These are phyloP conservation scores for Fusarium veterinarium DNA, from an alignment of 2,329 filamentous ascomycete species.

Conservation along the genomic window DNA sequence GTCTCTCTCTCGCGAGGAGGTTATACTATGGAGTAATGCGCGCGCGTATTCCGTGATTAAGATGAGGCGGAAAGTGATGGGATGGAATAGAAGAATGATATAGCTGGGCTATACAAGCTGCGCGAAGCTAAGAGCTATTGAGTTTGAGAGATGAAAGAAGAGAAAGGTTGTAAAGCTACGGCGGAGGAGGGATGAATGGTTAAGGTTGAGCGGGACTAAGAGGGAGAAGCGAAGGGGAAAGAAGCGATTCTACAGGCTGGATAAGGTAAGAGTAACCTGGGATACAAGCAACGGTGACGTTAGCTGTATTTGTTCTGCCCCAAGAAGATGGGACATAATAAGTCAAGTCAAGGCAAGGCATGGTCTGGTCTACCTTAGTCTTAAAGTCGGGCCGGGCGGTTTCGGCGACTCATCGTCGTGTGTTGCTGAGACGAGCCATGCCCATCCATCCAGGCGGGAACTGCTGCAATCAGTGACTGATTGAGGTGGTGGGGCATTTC, in stretches of 20 bases:
- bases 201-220: slow-evolving; percentile 15
- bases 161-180: slow-evolving; percentile 10
- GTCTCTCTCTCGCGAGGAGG: slow-evolving; percentile 16
- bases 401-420: slow-evolving; percentile 44
- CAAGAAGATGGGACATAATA: not conserved
- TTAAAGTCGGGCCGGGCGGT: slow-evolving; percentile 42
- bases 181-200: slow-evolving; percentile 3
- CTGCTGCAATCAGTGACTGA: slow-evolving; percentile 1
- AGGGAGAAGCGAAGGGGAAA: slow-evolving; percentile 19
- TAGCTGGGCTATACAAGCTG: slow-evolving; percentile 1
- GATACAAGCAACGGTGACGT: slow-evolving; percentile 40
- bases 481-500: slow-evolving; percentile 28
- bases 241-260: slow-evolving; percentile 9
- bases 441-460: slow-evolving; percentile 5
- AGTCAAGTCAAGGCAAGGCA: not conserved
- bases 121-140: slow-evolving; percentile 8
- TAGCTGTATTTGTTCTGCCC: slow-evolving; percentile 25
- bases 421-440: slow-evolving; percentile 18
- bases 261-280: slow-evolving; percentile 12
- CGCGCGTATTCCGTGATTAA: slow-evolving; percentile 37
- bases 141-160: not conserved
- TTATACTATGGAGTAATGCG: slow-evolving; percentile 4
- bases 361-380: slow-evolving; percentile 2
- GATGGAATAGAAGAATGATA: not conserved
- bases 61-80: slow-evolving; percentile 8